A percentile compares a stretch with the other conserved stretches of the same genome.
phyloP scores from a whole-genome alignment of 371 early-diverging fungal genomes.

The Mucor racemosus region DNA sequence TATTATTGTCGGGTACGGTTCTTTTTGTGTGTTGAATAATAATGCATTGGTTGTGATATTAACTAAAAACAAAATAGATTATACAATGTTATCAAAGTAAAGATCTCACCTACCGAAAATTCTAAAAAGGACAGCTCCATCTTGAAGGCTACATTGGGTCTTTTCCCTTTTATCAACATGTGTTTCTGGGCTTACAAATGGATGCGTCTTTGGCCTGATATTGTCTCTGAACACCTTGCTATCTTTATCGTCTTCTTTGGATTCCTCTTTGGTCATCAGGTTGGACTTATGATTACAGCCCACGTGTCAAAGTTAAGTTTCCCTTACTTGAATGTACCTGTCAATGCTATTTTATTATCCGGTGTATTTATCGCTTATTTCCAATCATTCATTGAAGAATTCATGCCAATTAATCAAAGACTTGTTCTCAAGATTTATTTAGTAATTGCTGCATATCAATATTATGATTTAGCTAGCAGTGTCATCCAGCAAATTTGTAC shows the following conservation, averaged over 20 bases:
- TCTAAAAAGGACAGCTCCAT: conserved; percentile 56
- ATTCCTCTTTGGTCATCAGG: conserved; percentile 84
- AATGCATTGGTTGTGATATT: background rate
- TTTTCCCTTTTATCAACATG: conserved; percentile 69
- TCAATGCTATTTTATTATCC: conserved; percentile 47
- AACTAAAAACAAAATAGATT: conserved; percentile 17
- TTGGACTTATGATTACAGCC: conserved; percentile 83
- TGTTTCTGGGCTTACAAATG: conserved; percentile 63
- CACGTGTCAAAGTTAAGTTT: conserved; percentile 85
- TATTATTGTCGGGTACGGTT: conserved; percentile 57
- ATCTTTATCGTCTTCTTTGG: conserved; percentile 74
- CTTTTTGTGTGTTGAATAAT: background rate
- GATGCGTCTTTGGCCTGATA: conserved; percentile 72
- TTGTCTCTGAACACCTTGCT: conserved; percentile 68
- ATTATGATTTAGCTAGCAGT: conserved; percentile 69
- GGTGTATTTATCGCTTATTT: conserved; percentile 73
- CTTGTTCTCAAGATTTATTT: conserved; percentile 30
- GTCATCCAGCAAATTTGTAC: conserved; percentile 86
- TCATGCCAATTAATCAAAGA: conserved; percentile 32
- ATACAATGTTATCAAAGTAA: conserved; percentile 39
- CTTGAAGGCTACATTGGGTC: conserved; percentile 59
- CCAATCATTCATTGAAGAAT: conserved; percentile 55
- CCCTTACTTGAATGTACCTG: conserved; percentile 75
- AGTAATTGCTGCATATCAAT: conserved; percentile 43
- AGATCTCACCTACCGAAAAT: conserved; percentile 38